These are phyloP conservation scores for Blastocystis sp. DNA, from an alignment of 352 stramenopile genomes.

Conservation along the genomic window DNA sequence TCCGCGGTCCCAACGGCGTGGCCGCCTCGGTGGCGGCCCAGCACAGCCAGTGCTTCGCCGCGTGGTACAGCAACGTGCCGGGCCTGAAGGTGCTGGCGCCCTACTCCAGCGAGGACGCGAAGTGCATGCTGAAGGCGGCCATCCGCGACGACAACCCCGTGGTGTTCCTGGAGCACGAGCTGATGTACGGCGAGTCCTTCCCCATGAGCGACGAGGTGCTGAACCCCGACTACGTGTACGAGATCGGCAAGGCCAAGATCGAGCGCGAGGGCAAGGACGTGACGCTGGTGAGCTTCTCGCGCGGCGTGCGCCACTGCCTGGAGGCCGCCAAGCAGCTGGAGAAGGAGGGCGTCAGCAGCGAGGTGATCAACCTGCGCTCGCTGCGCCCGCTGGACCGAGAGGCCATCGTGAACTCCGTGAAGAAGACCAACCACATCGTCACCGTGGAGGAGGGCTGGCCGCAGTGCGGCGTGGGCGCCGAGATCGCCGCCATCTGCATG, in stretches of 20 bases:
- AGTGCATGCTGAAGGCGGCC: conserved; percentile 95
- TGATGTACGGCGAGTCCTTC: conserved; percentile 94
- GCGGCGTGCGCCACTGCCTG: conserved; percentile 90
- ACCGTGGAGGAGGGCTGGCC: conserved; percentile 91
- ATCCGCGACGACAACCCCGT: conserved; percentile 99
- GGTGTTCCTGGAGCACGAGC: conserved; percentile 96
- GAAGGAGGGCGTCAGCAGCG: conserved; percentile 88
- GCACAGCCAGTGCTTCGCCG: conserved; percentile 98
- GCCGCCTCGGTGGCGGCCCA: conserved; percentile 93
- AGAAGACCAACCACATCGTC: conserved; percentile 95
- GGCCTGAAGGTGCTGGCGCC: conserved; percentile 95
- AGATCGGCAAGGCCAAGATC: conserved; percentile 98
- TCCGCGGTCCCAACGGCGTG: conserved; percentile 95
- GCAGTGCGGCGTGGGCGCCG: conserved; percentile 85
- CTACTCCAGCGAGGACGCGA: conserved; percentile 94
- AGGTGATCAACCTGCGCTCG: conserved; percentile 91
- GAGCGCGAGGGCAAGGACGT: conserved; percentile 91
- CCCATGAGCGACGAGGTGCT: conserved; percentile 93
- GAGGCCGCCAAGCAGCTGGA: conserved; percentile 89
- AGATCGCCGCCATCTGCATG: conserved; percentile 95
- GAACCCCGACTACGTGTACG: conserved; percentile 92
- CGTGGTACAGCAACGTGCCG: conserved; percentile 93
- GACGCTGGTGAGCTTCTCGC: conserved; percentile 94
- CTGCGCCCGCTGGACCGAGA: conserved; percentile 93
- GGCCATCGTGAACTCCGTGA: conserved; percentile 91